These are phyloP conservation scores for Chamaecyparis obtusa DNA, from an alignment of 75 land plant species.

Conservation along the genomic window DNA sequence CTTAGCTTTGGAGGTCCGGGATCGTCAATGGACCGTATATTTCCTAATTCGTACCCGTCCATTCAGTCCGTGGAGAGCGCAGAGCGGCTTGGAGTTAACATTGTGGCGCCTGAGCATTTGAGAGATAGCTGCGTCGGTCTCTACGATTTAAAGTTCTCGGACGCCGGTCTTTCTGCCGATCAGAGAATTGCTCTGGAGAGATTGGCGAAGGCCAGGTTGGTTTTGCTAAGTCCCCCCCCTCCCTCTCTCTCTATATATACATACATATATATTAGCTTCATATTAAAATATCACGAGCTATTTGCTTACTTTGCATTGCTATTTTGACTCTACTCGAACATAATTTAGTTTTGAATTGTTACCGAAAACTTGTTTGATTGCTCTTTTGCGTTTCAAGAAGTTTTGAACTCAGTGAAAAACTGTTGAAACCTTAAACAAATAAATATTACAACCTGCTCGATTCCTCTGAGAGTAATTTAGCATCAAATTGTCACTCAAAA, in stretches of 20 bases:
- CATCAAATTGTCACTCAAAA: too few relatives aligned
- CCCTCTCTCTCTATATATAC: too few relatives aligned
- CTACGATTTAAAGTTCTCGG: conserved; percentile 53
- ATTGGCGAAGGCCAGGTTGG: conserved; percentile 75
- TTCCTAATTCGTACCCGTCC: conserved; percentile 14
- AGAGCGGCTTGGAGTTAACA: conserved; percentile 40
- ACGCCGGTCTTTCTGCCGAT: conserved; percentile 36
- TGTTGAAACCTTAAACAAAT: not conserved
- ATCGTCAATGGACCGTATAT: not conserved
- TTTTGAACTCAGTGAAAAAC: not conserved
- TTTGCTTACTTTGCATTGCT: not conserved
- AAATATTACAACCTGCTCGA: too few relatives aligned
- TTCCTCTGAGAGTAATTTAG: too few relatives aligned
- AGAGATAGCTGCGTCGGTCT: conserved; percentile 77
- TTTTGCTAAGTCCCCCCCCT: not conserved
- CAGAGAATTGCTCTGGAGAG: conserved; percentile 72
- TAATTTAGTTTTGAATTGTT: too few relatives aligned
- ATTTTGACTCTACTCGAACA: not conserved
- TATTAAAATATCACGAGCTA: not conserved
- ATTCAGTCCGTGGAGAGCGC: conserved; percentile 51
- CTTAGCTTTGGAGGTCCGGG: conserved; percentile 29
- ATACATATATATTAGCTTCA: too few relatives aligned
- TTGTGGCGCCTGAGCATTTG: conserved; percentile 67
- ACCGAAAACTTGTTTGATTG: not conserved
- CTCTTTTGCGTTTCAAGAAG: not conserved